Conservation (phyloP, 106 monocot genomes). For the Apostasia ramifera region DNA sequence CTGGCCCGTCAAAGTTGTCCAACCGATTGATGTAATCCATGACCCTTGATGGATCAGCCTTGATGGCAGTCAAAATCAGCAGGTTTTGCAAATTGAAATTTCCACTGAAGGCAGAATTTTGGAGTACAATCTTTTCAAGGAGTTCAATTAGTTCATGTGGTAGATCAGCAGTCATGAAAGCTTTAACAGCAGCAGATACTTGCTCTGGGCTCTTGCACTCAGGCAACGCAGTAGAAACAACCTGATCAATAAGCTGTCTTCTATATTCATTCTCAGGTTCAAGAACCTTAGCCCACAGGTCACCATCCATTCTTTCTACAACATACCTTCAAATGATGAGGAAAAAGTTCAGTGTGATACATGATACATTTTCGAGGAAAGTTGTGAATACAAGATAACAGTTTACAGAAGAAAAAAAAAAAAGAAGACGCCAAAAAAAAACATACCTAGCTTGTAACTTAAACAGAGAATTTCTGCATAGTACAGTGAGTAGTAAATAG, state of each 20-base stretch:
- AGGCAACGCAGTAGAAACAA: slow-evolving; percentile 82
- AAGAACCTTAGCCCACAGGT: slow-evolving; percentile 94
- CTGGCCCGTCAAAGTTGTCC: slow-evolving; percentile 98
- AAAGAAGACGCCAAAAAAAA: background rate
- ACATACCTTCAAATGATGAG: slow-evolving; percentile 56
- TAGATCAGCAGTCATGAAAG: slow-evolving; percentile 98
- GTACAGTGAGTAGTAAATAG: slow-evolving; percentile 4
- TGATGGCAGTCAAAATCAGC: slow-evolving; percentile 90
- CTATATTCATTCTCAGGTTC: slow-evolving; percentile 88
- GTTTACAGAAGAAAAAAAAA: background rate
- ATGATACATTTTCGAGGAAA: background rate
- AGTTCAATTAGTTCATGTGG: slow-evolving; percentile 94
- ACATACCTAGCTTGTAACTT: slow-evolving; percentile 90
- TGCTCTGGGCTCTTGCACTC: slow-evolving; percentile 97
- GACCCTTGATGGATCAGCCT: slow-evolving; percentile 91
- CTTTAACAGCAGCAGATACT: slow-evolving; percentile 92
- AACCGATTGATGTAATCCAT: slow-evolving; percentile 97
- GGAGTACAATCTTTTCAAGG: slow-evolving; percentile 94
- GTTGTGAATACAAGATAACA: background rate
- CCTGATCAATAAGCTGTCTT: slow-evolving; percentile 95
- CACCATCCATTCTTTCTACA: slow-evolving; percentile 87
- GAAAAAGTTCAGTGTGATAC: background rate
- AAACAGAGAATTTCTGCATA: slow-evolving; percentile 76
- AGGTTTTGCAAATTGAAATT: slow-evolving; percentile 97
- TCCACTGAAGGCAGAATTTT: slow-evolving; percentile 95